Conservation (phyloP, 2,329 filamentous ascomycete genomes). For the Aspergillus ibericus region DNA sequence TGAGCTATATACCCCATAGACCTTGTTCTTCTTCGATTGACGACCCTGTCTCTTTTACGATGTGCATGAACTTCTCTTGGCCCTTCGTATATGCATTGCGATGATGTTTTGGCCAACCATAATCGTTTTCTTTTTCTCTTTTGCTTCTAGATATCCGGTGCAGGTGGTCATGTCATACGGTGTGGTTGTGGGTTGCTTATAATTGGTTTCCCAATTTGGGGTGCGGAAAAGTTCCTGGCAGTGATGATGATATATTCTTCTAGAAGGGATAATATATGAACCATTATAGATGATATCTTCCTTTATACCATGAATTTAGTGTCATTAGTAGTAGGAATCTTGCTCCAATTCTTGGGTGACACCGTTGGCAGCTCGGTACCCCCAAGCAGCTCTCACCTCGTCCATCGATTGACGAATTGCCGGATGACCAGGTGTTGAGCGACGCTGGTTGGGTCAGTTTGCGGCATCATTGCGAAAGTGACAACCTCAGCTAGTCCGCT, state of each 20-base stretch:
- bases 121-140: slow-evolving; percentile 10
- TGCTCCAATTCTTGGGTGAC: background rate
- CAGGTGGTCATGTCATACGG: slow-evolving; percentile 9
- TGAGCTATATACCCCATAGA: slow-evolving; percentile 23
- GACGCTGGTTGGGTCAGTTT: background rate
- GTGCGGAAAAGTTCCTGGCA: background rate
- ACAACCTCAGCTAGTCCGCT: background rate
- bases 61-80: slow-evolving; percentile 22
- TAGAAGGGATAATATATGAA: background rate
- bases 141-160: slow-evolving; percentile 24
- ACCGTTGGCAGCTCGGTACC: background rate
- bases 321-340: too few species aligned
- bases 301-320: background rate
- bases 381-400: background rate
- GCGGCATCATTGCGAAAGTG: background rate
- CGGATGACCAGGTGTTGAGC: background rate
- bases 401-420: background rate
- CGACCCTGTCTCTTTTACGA: slow-evolving; percentile 24
- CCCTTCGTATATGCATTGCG: slow-evolving; percentile 9
- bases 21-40: slow-evolving; percentile 16
- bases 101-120: slow-evolving; percentile 3
- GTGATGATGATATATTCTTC: background rate
- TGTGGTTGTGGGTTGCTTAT: slow-evolving; percentile 3
- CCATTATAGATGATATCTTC: background rate
- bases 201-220: background rate